Base-by-base conservation (phyloP, 306 rosid species). In the Medicago ruthenica region DNA sequence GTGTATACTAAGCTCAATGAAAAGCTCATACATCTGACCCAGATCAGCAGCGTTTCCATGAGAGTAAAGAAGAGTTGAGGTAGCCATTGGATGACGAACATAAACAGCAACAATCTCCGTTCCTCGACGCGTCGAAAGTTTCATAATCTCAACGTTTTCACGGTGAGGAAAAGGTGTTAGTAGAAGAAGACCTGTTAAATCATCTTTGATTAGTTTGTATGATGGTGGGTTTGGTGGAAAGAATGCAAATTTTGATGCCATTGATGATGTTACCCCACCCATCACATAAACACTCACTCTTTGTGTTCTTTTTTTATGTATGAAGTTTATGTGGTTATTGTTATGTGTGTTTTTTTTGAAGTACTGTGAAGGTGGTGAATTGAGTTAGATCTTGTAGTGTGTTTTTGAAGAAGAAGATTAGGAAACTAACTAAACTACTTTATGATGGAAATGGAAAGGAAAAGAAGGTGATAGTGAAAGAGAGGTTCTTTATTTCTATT, bases 31-130 rank as follows among this genome's bases (percentile, higher is more conserved):
- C 98, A 93, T 91, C 92, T 93, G 98, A 15, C 98, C 98, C 64
- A 93, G 96, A 93, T 93, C 98, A 86, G 98, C 93, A 7, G 98
- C 98, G 91, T 93, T 93, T 18, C 98, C 98, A 53, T 93, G 98
- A 55, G 98, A 93, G 85, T 93, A 93, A 21, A 93, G 96, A 67
- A 93, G 58, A 37, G 97, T 93, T 3, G 96, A 91, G 20, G 92
- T 91, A 4, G 98, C 98, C 96, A 88, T 88, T 0, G 98, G 97
- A 71, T 93, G 90, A 10, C 98, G 89, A 77, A 91, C 82, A 84
- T 91, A 93, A 55, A 91, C 40, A 18, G 98, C 97, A 0, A 89
- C 96, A 9, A 91, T 79, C 83, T 93, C 91, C 4, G 96, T 89
- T 45, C 96, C 96, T 0, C 91, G 88, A 2, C 98, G 92, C 17